Evolutionary conservation across 108 stramenopile species (phyloP).

Genomic region (Licmophora abbreviata): DNA sequence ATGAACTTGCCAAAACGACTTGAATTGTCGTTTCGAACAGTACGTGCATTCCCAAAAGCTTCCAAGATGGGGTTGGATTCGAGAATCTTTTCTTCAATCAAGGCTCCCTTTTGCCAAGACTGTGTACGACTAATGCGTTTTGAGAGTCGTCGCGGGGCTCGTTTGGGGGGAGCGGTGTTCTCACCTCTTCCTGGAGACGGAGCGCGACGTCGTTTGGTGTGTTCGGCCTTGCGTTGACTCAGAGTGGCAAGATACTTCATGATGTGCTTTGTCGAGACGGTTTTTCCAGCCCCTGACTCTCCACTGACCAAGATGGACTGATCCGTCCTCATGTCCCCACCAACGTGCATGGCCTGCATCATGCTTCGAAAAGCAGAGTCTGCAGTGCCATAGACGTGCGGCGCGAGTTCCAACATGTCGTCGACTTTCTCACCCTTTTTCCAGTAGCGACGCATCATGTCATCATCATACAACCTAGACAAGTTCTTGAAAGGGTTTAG

Average conservation of each 20-base stretch:
- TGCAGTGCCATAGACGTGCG: constrained; percentile 77
- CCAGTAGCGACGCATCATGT: constrained; percentile 38
- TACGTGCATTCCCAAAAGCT: constrained; percentile 82
- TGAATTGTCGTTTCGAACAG: constrained; percentile 85
- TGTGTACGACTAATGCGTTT: constrained; percentile 3
- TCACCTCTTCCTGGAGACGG: constrained; percentile 10
- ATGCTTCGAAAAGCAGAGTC: constrained; percentile 61
- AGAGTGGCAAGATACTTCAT: constrained; percentile 63
- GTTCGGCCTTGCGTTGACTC: constrained; percentile 17
- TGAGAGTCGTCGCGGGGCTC: constrained; percentile 15
- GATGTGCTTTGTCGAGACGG: constrained; percentile 56
- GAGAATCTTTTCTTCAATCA: constrained; percentile 37
- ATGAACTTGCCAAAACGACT: constrained; percentile 91
- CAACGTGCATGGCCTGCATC: constrained; percentile 29
- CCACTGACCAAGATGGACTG: constrained; percentile 56
- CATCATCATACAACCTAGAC: constrained; percentile 27
- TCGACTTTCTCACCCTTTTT: constrained; percentile 21
- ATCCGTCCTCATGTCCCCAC: constrained; percentile 11
- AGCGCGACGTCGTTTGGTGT: constrained; percentile 3
- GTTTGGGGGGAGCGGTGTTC: not conserved
- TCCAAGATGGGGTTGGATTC: constrained; percentile 77
- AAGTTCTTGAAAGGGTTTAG: constrained; percentile 80
- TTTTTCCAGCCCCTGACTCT: constrained; percentile 62
- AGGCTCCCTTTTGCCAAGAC: constrained; percentile 12
- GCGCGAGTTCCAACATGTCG: constrained; percentile 10